Base-by-base conservation (phyloP, 2,329 filamentous ascomycete species). In the Xylaria sp. region DNA sequence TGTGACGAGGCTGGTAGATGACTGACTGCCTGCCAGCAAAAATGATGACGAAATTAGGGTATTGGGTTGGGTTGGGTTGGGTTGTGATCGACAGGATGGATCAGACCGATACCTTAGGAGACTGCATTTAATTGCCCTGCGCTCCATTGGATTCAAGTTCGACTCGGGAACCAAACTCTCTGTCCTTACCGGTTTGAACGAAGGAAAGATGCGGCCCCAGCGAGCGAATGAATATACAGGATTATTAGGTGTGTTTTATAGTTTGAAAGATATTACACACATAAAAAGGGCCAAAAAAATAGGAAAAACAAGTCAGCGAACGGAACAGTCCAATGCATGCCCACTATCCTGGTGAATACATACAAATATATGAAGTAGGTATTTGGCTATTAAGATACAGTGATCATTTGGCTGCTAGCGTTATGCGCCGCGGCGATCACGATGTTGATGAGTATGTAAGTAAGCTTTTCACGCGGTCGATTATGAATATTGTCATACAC, bases 131-230 rank as follows among this genome's bases (percentile, higher is more conserved):
- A 18, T 62, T 60, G 15, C 44, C 64, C 60, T 48, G 66, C 63
- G n/a, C 58, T 57, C 34, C 34, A 52, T 9, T 37, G 52, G 59
- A 61, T 18, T 69, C 66, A 60, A 63, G 52, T 63, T 61, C 52
- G 66, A 54, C 50, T 54, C 37, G 20, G n/a, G 52, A 65, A 60
- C 65, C 66, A 62, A 67, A 67, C 66, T 68, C 71, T 55, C 72
- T 72, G 69, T 72, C 70, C 55, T 74, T 76, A 73, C 71, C 69
- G 67, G 60, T 58, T 60, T 46, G 52, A 44, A 65, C 25, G 41
- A 50, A 39, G 3, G 65, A 65, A 66, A 34, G 46, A 44, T 31
- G n/a, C 51, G 55, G 51, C 54, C 54, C 46, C 25, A 48, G 50
- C 54, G 48, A 51, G 59, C 25, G 54, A 55, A 55, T 23, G 9